A percentile compares a stretch with the other conserved stretches of the same genome.
These are phyloP conservation scores for Trapa bicornis DNA, from an alignment of 345 rosid genomes.

Conservation along the genomic window DNA sequence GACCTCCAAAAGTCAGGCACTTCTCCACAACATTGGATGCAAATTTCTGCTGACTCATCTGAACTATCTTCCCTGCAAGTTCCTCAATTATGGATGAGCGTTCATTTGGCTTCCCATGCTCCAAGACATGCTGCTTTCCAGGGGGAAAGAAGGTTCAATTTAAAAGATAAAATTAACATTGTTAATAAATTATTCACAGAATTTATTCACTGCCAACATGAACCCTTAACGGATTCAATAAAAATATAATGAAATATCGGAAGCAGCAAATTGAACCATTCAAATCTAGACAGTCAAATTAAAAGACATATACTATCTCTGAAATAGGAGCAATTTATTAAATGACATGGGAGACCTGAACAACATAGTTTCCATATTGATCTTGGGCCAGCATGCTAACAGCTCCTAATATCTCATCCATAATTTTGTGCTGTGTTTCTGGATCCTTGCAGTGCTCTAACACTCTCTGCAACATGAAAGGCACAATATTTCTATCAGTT, in stretches of 20 bases:
- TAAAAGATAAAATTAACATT: too few species aligned
- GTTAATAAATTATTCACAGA: too few species aligned
- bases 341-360: conserved; percentile 26
- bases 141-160: not conserved
- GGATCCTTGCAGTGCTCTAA: conserved; percentile 39
- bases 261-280: too few species aligned
- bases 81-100: conserved; percentile 35
- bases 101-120: conserved; percentile 53
- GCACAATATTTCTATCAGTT: not conserved
- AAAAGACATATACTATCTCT: too few species aligned
- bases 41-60: conserved; percentile 58
- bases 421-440: conserved; percentile 30
- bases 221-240: too few species aligned
- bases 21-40: conserved; percentile 57
- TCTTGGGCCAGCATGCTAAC: conserved; percentile 51
- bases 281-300: too few species aligned
- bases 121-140: conserved; percentile 41
- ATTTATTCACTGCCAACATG: too few species aligned
- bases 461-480: conserved; percentile 28
- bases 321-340: not conserved
- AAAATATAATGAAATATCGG: too few species aligned
- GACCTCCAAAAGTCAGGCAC: conserved; percentile 42
- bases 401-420: conserved; percentile 46
- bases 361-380: conserved; percentile 55
- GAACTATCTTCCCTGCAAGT: conserved; percentile 44